Base-by-base conservation (phyloP, 139 green algal genomes). In the Ostreobium quekettii region DNA sequence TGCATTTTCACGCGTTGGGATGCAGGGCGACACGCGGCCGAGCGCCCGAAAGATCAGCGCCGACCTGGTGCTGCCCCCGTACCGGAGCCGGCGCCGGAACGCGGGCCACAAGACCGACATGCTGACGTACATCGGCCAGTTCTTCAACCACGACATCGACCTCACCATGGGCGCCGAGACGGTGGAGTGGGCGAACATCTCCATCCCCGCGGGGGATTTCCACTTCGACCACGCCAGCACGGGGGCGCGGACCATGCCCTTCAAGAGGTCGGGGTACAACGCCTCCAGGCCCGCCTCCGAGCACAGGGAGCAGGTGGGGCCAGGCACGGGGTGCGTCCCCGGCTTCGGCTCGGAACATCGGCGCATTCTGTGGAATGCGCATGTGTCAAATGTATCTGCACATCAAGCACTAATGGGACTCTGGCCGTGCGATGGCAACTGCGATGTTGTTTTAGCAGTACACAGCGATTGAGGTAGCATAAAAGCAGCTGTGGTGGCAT, bases 131-230 rank as follows among this genome's bases (percentile, higher is more conserved):
- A 68, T 68, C 22, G 61, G 61, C 6, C 64, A 76, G 53, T 67
- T 76, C 36, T 64, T 76, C 64, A 69, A 72, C 36, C 64, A 76
- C 53, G 71, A 76, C 29, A 49, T 76, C 1, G 71, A 76, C 60
- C 71, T 69, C 15, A 38, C 31, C 1, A 19, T 38, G 3, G 71
- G 71, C 35, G 56, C 47, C 48, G 39, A 60, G 2, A 68, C 63
- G 5, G 60, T 72, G 49, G 22, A 49, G 35, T 71, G n/a, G n/a
- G n/a, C n/a, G n/a, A n/a, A n/a, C n/a, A n/a, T n/a, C n/a, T n/a
- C n/a, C n/a, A 65, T 65, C 26, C 33, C 22, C 4, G 33, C 42
- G 31, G 49, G 61, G 26, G 61, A 68, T 36, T 15, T 68, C 8
- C 36, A 56, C 24, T 68, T 68, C 61, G 53, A 68, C 61, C 49